Evolutionary conservation across 768 basidiomycete genomes (phyloP).

Genomic region (Pleurotus salmoneostramineus): DNA sequence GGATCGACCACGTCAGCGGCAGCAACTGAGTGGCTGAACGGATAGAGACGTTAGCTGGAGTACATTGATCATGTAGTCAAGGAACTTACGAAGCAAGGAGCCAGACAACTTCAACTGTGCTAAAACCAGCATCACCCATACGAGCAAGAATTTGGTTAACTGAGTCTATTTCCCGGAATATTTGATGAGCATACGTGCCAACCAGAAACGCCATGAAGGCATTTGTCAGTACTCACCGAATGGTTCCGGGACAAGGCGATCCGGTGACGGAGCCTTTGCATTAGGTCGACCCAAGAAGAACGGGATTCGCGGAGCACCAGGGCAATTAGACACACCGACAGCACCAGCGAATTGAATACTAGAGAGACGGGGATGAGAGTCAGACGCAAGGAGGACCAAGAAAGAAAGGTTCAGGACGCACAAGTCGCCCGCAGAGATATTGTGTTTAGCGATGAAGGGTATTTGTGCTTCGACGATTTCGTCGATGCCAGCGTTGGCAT

Average conservation of each 20-base stretch:
- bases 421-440: slow-evolving; percentile 43
- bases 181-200: too few relatives aligned
- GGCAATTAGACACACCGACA: slow-evolving; percentile 36
- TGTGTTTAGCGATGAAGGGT: slow-evolving; percentile 28
- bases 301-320: slow-evolving; percentile 37
- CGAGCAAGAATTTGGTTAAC: slow-evolving; percentile 10
- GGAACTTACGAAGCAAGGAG: slow-evolving; percentile 28
- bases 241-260: slow-evolving; percentile 23
- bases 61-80: not conserved
- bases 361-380: not conserved
- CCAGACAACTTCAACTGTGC: slow-evolving; percentile 29
- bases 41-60: not conserved
- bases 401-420: slow-evolving; percentile 16
- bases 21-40: slow-evolving; percentile 19
- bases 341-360: slow-evolving; percentile 46
- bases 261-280: slow-evolving; percentile 27
- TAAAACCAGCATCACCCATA: slow-evolving; percentile 31
- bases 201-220: too few relatives aligned
- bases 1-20: slow-evolving; percentile 29
- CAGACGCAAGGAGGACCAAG: not conserved
- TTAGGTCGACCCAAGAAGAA: slow-evolving; percentile 35
- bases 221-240: slow-evolving; percentile 12
- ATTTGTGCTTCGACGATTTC: slow-evolving; percentile 33
- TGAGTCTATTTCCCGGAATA: not conserved
- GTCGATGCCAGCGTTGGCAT: slow-evolving; percentile 39